Percentiles rank a stretch among this genome's conserved stretches.
phyloP scores from a whole-genome alignment of 2,329 filamentous ascomycete genomes.

The Colletotrichum shisoi region DNA sequence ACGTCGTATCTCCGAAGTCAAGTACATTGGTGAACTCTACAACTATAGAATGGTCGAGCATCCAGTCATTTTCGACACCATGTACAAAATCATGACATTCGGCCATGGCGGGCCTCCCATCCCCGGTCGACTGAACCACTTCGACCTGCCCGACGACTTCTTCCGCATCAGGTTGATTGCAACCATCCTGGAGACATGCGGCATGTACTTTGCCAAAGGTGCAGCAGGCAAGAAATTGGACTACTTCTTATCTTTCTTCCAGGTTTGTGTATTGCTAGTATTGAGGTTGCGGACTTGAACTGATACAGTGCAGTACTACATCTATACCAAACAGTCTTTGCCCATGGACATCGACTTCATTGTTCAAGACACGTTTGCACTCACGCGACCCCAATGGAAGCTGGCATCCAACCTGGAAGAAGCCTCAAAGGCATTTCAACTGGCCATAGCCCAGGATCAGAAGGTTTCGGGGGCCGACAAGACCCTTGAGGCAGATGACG shows the following conservation, averaged over 20 bases:
- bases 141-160: slow-evolving; percentile 92
- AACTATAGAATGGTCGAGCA: slow-evolving; percentile 98
- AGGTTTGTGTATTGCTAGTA: slow-evolving; percentile 57
- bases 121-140: slow-evolving; percentile 75
- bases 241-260: slow-evolving; percentile 95
- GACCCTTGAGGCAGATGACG: slow-evolving; percentile 74
- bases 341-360: slow-evolving; percentile 99
- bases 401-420: slow-evolving; percentile 81
- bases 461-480: slow-evolving; percentile 78
- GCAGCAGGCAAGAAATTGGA: slow-evolving; percentile 96
- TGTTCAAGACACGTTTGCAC: slow-evolving; percentile 86
- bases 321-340: slow-evolving; percentile 84
- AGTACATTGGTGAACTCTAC: slow-evolving; percentile 95
- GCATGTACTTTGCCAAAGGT: slow-evolving; percentile 94
- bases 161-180: slow-evolving; percentile 93
- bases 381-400: slow-evolving; percentile 92
- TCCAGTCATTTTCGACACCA: slow-evolving; percentile 89
- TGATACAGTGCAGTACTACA: slow-evolving; percentile 75
- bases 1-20: slow-evolving; percentile 91
- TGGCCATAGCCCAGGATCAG: slow-evolving; percentile 90
- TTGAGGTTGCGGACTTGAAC: not conserved
- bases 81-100: slow-evolving; percentile 94
- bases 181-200: slow-evolving; percentile 91
- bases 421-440: slow-evolving; percentile 81
- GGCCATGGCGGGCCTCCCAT: slow-evolving; percentile 87